Base-by-base conservation (phyloP, 2,329 filamentous ascomycete genomes). In the Tolypocladium nubicola region DNA sequence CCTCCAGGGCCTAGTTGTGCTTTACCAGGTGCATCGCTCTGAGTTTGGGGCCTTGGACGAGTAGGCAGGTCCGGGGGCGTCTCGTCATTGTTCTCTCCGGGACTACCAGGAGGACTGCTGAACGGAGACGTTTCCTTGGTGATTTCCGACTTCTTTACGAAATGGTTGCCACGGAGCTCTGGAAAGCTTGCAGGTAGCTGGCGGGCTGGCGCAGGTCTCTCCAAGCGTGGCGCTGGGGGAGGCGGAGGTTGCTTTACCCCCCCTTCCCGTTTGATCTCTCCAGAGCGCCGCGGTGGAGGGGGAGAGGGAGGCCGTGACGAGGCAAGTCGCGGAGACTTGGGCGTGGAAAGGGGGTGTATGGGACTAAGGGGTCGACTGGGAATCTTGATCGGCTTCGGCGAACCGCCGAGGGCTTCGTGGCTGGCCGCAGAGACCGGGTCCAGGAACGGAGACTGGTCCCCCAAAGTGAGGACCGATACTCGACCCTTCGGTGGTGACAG, bases 71-170 rank as follows among this genome's bases (percentile, higher is more conserved):
- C 73, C 1, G 81, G 79, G 9, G 77, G 77, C 8, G 74, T 73
- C n/a, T 75, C 73, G n/a, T 75, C 73, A n/a, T 79, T 76, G 0
- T 40, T 58, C 30, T 58, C 68, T 56, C 80, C 84, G 5, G 83
- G 81, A 67, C 87, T 93, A 63, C 84, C 86, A 0, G 92, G 90
- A 21, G 91, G 91, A 40, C 90, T 96, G 66, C 79, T 91, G 67
- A 97, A 96, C 0, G 93, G 92, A 1, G 93, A 96, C 0, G 85
- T 67, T 66, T 76, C 73, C 60, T 76, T 70, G 0, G 64, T 61
- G 6, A 70, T 61, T 11, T 60, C 61, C 7, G 60, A 53, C 54
- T 58, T 67, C 2, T 55, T 60, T 8, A 41, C 38, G n/a, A 59
- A 43, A 35, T 55, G 59, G 37, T 40, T 61, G 33, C 54, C 60